A percentile compares a stretch with the other conserved stretches of the same genome.
phyloP scores from a whole-genome alignment of 2,329 filamentous ascomycete genomes.

The Penicillium griseofulvum region DNA sequence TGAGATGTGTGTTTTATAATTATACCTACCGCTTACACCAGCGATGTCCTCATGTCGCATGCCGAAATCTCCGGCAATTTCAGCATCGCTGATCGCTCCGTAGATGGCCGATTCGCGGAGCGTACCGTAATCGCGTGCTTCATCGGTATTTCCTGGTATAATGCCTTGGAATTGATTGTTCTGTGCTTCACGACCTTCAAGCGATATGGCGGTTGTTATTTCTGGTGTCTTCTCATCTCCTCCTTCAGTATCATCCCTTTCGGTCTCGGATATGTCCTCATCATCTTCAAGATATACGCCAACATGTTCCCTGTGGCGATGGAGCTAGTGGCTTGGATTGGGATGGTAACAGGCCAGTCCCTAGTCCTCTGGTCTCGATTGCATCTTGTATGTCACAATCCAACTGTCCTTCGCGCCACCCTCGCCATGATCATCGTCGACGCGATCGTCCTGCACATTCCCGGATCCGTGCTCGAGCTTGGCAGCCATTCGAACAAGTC shows the following conservation, averaged over 20 bases:
- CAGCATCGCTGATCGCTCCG: constrained; percentile 13
- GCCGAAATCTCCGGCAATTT: constrained; percentile 10
- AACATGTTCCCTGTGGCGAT: constrained; percentile 40
- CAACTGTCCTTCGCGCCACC: constrained; percentile 35
- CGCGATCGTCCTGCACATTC: constrained; percentile 42
- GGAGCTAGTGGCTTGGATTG: constrained; percentile 45
- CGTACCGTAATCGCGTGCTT: constrained; percentile 25
- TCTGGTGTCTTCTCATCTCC: constrained; percentile 48
- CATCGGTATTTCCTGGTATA: constrained; percentile 49
- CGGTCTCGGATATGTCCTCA: constrained; percentile 47
- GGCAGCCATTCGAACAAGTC: constrained; percentile 33
- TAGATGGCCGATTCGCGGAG: constrained; percentile 7
- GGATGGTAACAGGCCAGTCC: constrained; percentile 50
- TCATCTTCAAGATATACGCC: constrained; percentile 40
- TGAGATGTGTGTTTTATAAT: neutral
- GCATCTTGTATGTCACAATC: constrained; percentile 44
- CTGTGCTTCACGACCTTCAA: constrained; percentile 50
- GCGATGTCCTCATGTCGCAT: constrained; percentile 23
- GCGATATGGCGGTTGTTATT: constrained; percentile 47
- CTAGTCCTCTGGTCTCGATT: constrained; percentile 51
- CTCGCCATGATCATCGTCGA: constrained; percentile 47
- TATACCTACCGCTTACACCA: neutral
- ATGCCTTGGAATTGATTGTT: constrained; percentile 48
- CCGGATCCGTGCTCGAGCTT: constrained; percentile 43
- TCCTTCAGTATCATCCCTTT: constrained; percentile 46